Conservation (phyloP, 2,329 filamentous ascomycete species). For the Paramyrothecium sp. region DNA sequence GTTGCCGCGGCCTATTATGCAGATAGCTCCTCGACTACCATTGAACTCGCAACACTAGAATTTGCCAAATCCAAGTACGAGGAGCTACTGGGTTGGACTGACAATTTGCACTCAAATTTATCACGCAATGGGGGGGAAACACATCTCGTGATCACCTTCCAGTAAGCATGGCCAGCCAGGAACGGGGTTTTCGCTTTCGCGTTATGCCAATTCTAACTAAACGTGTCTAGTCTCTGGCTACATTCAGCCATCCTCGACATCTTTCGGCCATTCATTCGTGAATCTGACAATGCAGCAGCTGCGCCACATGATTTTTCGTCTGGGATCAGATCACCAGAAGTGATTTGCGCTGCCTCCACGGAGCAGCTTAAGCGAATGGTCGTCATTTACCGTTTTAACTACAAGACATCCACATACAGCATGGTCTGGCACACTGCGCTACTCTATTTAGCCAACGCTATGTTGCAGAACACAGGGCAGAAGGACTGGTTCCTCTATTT, state of each 20-base stretch:
- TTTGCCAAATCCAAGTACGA: slow-evolving; percentile 36
- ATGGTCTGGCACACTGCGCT: slow-evolving; percentile 40
- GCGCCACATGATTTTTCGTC: slow-evolving; percentile 24
- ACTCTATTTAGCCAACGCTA: slow-evolving; percentile 36
- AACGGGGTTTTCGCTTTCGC: neutral
- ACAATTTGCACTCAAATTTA: slow-evolving; percentile 24
- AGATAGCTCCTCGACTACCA: slow-evolving; percentile 2
- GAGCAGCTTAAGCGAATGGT: slow-evolving; percentile 36
- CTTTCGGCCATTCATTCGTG: slow-evolving; percentile 20
- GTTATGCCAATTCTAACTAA: neutral
- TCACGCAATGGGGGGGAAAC: slow-evolving; percentile 17
- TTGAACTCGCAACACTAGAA: slow-evolving; percentile 9
- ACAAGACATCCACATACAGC: slow-evolving; percentile 30
- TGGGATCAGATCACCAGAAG: slow-evolving; percentile 22
- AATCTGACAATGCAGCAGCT: neutral
- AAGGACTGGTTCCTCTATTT: slow-evolving; percentile 33
- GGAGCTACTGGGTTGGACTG: slow-evolving; percentile 35
- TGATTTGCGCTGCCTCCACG: slow-evolving; percentile 30
- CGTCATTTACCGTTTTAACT: slow-evolving; percentile 29
- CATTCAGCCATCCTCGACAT: slow-evolving; percentile 36
- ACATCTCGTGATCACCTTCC: slow-evolving; percentile 19
- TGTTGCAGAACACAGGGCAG: slow-evolving; percentile 25
- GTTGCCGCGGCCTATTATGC: slow-evolving; percentile 24
- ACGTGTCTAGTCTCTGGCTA: slow-evolving; percentile 33
- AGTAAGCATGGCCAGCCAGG: neutral